Percentiles rank a stretch among this genome's conserved stretches.
Evolutionary conservation across 352 stramenopile genomes (phyloP).

Genomic region (Globisporangium solare): DNA sequence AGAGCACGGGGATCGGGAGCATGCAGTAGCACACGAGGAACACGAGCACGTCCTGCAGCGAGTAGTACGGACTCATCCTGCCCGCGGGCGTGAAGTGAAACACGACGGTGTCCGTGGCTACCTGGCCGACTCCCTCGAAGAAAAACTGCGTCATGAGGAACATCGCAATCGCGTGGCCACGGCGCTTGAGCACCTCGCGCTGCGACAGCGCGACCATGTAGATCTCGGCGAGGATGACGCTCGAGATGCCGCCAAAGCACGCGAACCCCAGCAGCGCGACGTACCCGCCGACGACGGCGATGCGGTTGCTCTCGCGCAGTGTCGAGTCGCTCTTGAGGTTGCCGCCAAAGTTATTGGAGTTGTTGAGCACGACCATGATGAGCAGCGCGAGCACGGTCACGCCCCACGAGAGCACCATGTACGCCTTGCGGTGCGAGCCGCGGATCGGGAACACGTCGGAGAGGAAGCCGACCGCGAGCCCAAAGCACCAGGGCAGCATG

Average conservation of each 20-base stretch:
- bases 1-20: constrained; percentile 29
- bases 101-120: constrained; percentile 23
- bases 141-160: constrained; percentile 32
- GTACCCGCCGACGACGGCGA: constrained; percentile 24
- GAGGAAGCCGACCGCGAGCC: constrained; percentile 13
- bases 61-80: constrained; percentile 17
- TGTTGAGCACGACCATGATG: constrained; percentile 30
- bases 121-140: constrained; percentile 30
- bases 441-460: constrained; percentile 17
- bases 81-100: constrained; percentile 20
- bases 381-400: constrained; percentile 26
- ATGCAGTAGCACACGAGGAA: constrained; percentile 40
- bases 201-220: constrained; percentile 42
- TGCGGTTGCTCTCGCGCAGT: constrained; percentile 14
- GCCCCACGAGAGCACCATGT: constrained; percentile 20
- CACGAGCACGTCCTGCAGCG: constrained; percentile 24
- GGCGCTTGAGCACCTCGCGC: constrained; percentile 23
- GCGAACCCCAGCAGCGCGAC: constrained; percentile 30
- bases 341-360: constrained; percentile 20
- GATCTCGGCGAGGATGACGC: constrained; percentile 30
- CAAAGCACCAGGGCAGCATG: constrained; percentile 35
- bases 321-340: constrained; percentile 18
- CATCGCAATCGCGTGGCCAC: constrained; percentile 25
- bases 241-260: constrained; percentile 43
- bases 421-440: constrained; percentile 15